Evolutionary conservation across 164 flowering plant genomes (phyloP), one percentile per base, ranked within the genome.

Genomic region (Stephania yunnanensis): DNA sequence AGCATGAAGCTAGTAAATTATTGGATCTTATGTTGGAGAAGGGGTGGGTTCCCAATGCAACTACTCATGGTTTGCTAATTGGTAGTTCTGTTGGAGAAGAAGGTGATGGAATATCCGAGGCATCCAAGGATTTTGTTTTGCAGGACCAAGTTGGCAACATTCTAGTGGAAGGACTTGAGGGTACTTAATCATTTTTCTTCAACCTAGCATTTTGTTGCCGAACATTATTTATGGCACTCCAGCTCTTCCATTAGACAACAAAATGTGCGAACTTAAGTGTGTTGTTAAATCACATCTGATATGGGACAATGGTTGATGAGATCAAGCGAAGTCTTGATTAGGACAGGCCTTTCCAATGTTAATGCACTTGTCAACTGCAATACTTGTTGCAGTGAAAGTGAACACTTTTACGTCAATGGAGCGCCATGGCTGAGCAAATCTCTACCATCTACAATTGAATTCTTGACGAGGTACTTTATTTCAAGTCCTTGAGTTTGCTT

Each of bases 1-100:
- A 80, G 80, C 63, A 46, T 31, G 80, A 87, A 71, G 92, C 91
- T 2, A 53, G 82, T 31, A 80, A 71, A 20, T 79, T 90, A 17
- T 75, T 90, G 84, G 94, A 92, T 70, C 70, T 74, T 61, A 90
- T 92, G 94, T 82, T 90, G 85, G 97, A 87, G 71, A 85, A 77
- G 67, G 97, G 94, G 55, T 89, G 87, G 91, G 87, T 92, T 20
- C 97, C 94, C 9, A 90, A 86, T 83, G 82, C 87, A 67, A 74
- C 46, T 74, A 88, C 94, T 45, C 97, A 92, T 77, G 80, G 77
- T 69, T 75, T 84, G 74, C 71, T 92, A 75, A 82, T 87, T 65
- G 87, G 92, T 15, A 85, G 84, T 55, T 58, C 19, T 77, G 79
- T 46, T 50, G 69, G 70, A 7, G 80, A 73, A 72, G 84, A 79